phyloP scores from a whole-genome alignment of 768 basidiomycete genomes.

The Lanmaoa rubissima region DNA sequence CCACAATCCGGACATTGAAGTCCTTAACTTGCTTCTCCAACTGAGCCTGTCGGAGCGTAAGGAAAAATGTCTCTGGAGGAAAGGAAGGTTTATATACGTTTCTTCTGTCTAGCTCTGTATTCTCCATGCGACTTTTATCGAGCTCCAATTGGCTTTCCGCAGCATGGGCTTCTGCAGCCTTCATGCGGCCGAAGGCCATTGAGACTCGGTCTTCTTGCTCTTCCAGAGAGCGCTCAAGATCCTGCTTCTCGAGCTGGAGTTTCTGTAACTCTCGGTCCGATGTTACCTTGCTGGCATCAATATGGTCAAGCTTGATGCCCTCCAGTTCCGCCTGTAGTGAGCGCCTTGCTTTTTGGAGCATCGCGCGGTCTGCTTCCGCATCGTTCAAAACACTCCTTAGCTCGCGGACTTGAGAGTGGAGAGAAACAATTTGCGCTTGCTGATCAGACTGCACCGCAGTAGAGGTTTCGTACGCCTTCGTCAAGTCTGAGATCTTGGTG shows the following conservation, averaged over 20 bases:
- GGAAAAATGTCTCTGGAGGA: neutral
- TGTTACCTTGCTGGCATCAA: slow-evolving; percentile 66
- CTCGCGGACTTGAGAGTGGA: slow-evolving; percentile 85
- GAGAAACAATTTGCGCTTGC: slow-evolving; percentile 77
- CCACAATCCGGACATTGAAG: slow-evolving; percentile 76
- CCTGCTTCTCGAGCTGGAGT: slow-evolving; percentile 77
- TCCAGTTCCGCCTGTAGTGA: slow-evolving; percentile 79
- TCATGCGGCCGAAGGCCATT: slow-evolving; percentile 74
- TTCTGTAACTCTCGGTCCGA: slow-evolving; percentile 74
- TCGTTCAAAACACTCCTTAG: slow-evolving; percentile 79
- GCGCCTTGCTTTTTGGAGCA: slow-evolving; percentile 79
- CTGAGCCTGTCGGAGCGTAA: slow-evolving; percentile 50
- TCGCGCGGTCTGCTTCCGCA: slow-evolving; percentile 75
- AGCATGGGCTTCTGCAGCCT: slow-evolving; percentile 75
- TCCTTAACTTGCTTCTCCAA: slow-evolving; percentile 87
- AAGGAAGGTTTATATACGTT: slow-evolving; percentile 50
- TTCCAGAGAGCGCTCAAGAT: slow-evolving; percentile 73
- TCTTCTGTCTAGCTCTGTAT: slow-evolving; percentile 72
- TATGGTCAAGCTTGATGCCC: slow-evolving; percentile 72
- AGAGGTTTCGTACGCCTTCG: slow-evolving; percentile 73
- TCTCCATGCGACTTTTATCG: slow-evolving; percentile 74
- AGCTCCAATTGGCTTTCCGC: slow-evolving; percentile 76
- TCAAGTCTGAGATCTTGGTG: slow-evolving; percentile 73
- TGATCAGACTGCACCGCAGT: slow-evolving; percentile 74
- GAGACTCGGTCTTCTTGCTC: slow-evolving; percentile 73